These are phyloP conservation scores for Ascoidea rubescens DNA, from an alignment of 805 yeast species.

Conservation along the genomic window DNA sequence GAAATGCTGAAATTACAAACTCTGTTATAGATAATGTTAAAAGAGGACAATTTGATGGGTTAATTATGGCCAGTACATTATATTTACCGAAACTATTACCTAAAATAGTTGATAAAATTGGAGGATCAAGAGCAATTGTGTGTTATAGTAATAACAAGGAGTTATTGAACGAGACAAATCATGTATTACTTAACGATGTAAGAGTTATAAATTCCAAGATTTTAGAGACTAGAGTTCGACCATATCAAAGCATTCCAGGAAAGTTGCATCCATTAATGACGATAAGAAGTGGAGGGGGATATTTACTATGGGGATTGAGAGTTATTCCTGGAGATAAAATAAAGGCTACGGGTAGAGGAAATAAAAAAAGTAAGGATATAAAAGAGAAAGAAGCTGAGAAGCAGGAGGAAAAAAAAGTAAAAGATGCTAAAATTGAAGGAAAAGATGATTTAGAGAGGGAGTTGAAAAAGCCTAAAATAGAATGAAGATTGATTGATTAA, in stretches of 20 bases:
- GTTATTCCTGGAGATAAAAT: conserved; percentile 59
- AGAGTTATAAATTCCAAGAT: conserved; percentile 74
- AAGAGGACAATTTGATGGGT: conserved; percentile 53
- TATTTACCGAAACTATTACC: conserved; percentile 55
- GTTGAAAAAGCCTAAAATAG: too few species aligned
- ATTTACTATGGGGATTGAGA: conserved; percentile 59
- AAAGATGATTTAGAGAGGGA: not conserved
- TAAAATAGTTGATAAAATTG: conserved; percentile 43
- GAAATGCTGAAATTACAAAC: conserved; percentile 19
- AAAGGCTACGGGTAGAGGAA: conserved; percentile 58
- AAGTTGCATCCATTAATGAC: conserved; percentile 94
- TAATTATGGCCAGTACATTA: conserved; percentile 61
- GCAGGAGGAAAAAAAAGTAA: not conserved
- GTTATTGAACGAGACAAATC: conserved; percentile 57
- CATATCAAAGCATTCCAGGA: conserved; percentile 88
- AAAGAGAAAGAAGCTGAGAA: conserved; percentile 5
- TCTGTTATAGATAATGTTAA: conserved; percentile 35
- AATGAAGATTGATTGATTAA: conserved; percentile 5
- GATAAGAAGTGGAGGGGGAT: conserved; percentile 86
- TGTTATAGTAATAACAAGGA: conserved; percentile 77
- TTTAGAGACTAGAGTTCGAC: conserved; percentile 68
- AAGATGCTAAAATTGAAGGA: not conserved
- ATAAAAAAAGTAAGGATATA: conserved; percentile 26
- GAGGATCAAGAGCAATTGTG: conserved; percentile 81
- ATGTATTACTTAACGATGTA: conserved; percentile 49